Evolutionary conservation across 495 filamentous ascomycete species (phyloP), one percentile per base, ranked within the genome.

Genomic region (Penicillium fimorum): DNA sequence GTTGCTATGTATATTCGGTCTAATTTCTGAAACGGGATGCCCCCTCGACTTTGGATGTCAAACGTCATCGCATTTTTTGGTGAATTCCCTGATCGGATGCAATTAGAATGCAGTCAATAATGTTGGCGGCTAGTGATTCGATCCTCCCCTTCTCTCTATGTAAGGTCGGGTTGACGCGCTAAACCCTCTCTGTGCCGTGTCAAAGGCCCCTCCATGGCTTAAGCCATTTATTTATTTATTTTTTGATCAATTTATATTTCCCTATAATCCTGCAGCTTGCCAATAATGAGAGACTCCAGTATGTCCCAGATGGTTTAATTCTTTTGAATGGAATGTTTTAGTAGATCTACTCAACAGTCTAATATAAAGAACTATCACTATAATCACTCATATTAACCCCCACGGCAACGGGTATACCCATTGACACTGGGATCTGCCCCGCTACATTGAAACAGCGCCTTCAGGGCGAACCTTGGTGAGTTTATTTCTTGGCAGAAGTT

Each of bases 401-500:
- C 68, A 67, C 64, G 59, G 64, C 59, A 65, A 65, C 70, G 68
- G 68, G 69, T 69, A 69, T 69, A 70, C 64, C 65, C 70, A 69
- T 72, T 71, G 72, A 73, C 65, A 63, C 60, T 70, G 68, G 66
- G 69, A 72, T 70, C 68, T 63, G 60, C 59, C 72, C 72, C 72
- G 70, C 72, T 68, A 64, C 67, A 62, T 68, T 75, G 72, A 73
- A 73, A 71, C 68, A 65, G 53, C 47, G 55, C 63, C 30, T 42
- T 55, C 55, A 68, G 58, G 64, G 65, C 66, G 66, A 73, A 75
- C 66, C 69, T 69, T 69, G 65, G 72, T 67, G 58, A 70, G 67
- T 61, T 66, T 61, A 60, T 58, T 55, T 65, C 67, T 75, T 70
- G 70, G 70, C 70, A 58, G 62, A n/a, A n/a, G n/a, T n/a, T 55